Conservation (phyloP, 371 early-diverging fungal genomes). For the Neoconidiobolus thromboides region DNA sequence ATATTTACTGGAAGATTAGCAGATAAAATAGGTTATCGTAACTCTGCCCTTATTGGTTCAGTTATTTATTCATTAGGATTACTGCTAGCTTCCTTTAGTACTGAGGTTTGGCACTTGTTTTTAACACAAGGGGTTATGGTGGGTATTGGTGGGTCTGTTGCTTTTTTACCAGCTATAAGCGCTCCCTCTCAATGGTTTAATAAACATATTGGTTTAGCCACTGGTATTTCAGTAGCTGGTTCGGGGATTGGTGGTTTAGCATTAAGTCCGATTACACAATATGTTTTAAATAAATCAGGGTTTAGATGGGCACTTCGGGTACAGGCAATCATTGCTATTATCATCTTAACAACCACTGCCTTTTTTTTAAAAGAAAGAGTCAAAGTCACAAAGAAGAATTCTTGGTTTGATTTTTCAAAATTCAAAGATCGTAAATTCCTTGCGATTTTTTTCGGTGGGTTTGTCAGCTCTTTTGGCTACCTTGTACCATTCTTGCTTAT, state of each 20-base stretch:
- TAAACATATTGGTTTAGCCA: conserved; percentile 39
- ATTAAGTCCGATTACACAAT: conserved; percentile 41
- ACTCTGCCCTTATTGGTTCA: conserved; percentile 16
- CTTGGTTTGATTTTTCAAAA: conserved; percentile 8
- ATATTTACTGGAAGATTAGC: conserved; percentile 18
- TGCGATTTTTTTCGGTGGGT: conserved; percentile 12
- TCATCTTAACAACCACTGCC: conserved; percentile 9
- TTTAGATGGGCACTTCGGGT: conserved; percentile 39
- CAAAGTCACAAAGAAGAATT: neutral
- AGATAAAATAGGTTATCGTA: conserved; percentile 20
- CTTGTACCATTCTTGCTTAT: conserved; percentile 16
- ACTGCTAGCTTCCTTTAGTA: conserved; percentile 11
- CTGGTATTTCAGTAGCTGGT: conserved; percentile 55
- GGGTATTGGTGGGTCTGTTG: conserved; percentile 26
- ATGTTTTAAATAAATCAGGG: conserved; percentile 30
- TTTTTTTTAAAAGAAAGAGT: neutral
- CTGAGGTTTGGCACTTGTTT: conserved; percentile 27
- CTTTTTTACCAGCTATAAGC: conserved; percentile 33
- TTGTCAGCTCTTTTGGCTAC: conserved; percentile 15
- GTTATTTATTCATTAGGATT: conserved; percentile 17
- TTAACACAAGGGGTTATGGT: conserved; percentile 26
- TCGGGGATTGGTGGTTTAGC: conserved; percentile 59
- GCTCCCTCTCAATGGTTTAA: conserved; percentile 58
- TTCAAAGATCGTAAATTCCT: conserved; percentile 14
- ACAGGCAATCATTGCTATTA: conserved; percentile 29